Evolutionary conservation across 2,329 filamentous ascomycete species (phyloP).

Genomic region (Trichoderma endophyticum): DNA sequence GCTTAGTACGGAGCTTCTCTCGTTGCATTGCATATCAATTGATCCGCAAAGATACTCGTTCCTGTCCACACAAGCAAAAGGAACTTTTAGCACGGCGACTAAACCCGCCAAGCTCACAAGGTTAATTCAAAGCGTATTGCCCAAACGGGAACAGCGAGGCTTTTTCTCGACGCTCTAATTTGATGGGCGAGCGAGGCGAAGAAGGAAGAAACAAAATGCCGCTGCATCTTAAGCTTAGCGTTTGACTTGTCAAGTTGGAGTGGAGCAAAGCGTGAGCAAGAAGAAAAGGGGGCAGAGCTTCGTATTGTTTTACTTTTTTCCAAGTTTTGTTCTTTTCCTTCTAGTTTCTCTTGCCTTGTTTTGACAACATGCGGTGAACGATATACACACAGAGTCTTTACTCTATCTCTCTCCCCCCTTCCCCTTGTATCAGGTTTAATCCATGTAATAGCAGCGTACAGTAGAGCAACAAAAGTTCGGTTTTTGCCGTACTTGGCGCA

Average conservation of each 20-base stretch:
- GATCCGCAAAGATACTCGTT: neutral
- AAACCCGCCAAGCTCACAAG: constrained; percentile 1
- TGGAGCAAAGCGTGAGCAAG: neutral
- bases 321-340: neutral
- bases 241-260: neutral
- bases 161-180: constrained; percentile 18
- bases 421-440: neutral
- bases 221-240: constrained; percentile 2
- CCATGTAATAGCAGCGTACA: neutral
- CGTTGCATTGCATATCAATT: neutral
- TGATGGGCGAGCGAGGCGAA: neutral
- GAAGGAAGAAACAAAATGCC: neutral
- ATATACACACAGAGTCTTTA: neutral
- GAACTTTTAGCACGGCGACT: neutral
- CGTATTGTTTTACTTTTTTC: neutral
- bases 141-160: constrained; percentile 18
- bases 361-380: neutral
- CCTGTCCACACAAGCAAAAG: neutral
- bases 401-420: neutral
- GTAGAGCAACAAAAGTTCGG: neutral
- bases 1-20: neutral
- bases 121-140: constrained; percentile 3
- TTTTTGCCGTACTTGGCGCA: neutral
- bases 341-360: neutral
- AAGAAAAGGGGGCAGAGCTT: neutral